A percentile compares a stretch with the other conserved stretches of the same genome.
phyloP scores from a whole-genome alignment of 176 grass and related monocot species.

The Microstegium vimineum region DNA sequence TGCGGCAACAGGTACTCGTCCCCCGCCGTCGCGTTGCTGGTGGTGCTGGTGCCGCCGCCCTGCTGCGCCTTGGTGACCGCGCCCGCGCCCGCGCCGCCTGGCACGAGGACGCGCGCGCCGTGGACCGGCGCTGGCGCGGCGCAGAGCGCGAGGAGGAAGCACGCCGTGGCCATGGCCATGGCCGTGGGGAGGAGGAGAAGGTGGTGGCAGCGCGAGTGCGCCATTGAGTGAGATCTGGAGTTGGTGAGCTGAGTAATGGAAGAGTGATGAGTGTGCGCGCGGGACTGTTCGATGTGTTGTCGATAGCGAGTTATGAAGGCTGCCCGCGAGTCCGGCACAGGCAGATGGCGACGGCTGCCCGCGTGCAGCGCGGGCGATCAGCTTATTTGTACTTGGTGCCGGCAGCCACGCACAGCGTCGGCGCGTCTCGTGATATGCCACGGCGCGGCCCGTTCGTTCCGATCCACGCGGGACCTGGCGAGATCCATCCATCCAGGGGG shows the following conservation, averaged over 20 bases:
- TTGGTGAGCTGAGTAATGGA: slow-evolving; percentile 37
- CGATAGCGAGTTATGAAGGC: slow-evolving; percentile 21
- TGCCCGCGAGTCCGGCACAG: not conserved
- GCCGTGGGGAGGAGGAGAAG: not conserved
- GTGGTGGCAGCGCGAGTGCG: not conserved
- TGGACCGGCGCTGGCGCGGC: not conserved
- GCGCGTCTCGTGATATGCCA: not conserved
- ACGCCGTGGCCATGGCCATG: slow-evolving; percentile 20
- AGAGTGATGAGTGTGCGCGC: not conserved
- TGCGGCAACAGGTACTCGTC: slow-evolving; percentile 56
- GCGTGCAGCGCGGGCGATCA: too few species aligned
- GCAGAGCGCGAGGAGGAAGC: slow-evolving; percentile 23
- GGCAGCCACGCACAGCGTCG: not conserved
- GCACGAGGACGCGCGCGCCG: not conserved
- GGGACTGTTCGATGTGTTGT: not conserved
- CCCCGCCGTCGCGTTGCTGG: not conserved
- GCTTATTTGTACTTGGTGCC: not conserved
- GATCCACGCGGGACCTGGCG: slow-evolving; percentile 4
- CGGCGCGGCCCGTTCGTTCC: not conserved
- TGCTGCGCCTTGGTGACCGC: slow-evolving; percentile 7
- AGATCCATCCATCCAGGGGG: slow-evolving; percentile 34
- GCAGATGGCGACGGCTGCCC: slow-evolving; percentile 26
- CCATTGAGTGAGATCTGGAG: slow-evolving; percentile 56
- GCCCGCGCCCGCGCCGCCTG: not conserved
- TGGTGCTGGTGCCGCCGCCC: not conserved